Conservation (phyloP, 148 eudicot species). For the Oxyria digyna region DNA sequence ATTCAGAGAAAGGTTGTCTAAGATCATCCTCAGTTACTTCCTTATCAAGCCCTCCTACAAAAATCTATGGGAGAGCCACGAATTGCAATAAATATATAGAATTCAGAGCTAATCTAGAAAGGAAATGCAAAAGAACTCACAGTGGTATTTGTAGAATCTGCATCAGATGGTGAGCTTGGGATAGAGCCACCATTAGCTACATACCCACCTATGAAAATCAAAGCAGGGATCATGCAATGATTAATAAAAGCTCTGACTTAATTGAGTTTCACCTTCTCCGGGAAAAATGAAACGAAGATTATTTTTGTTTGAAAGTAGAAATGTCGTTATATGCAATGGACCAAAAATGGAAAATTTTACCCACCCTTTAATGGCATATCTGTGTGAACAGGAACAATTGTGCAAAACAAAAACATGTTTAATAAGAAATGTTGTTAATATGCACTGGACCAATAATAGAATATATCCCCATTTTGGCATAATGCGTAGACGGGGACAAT, state of each 20-base stretch:
- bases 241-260: neutral
- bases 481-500: no score
- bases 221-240: neutral
- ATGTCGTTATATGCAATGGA: no score
- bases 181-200: slow-evolving; percentile 45
- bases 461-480: no score
- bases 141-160: slow-evolving; percentile 80
- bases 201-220: slow-evolving; percentile 50
- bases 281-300: no score
- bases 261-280: no score
- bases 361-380: no score
- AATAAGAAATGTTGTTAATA: no score
- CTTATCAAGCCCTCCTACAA: slow-evolving; percentile 97
- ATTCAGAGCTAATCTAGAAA: neutral
- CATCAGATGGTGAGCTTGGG: slow-evolving; percentile 69
- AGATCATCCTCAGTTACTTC: slow-evolving; percentile 83
- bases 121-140: slow-evolving; percentile 30
- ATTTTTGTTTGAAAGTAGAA: no score
- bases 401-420: no score
- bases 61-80: slow-evolving; percentile 33
- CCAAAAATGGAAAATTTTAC: no score
- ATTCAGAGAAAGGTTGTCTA: slow-evolving; percentile 71
- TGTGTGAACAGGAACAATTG: no score
- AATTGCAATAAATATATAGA: neutral
- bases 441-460: no score